Evolutionary conservation across 345 rosid genomes (phyloP).

Genomic region (Sonneratia caseolaris): DNA sequence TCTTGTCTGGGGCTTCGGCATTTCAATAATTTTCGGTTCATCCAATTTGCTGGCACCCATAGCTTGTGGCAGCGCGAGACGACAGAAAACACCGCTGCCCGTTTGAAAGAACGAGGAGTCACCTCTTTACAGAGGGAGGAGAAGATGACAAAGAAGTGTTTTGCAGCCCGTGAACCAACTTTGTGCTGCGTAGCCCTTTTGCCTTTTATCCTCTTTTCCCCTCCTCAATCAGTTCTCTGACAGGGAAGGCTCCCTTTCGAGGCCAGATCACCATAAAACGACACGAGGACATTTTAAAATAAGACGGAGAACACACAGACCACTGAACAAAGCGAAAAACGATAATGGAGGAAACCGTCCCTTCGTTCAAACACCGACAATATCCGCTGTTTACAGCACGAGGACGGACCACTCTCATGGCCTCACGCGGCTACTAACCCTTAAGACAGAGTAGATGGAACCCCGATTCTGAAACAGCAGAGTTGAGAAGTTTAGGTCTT

Average conservation of each 20-base stretch:
- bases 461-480: neutral
- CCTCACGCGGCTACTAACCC: neutral
- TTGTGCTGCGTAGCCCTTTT: neutral
- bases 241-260: neutral
- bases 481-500: too few relatives aligned
- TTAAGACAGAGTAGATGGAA: neutral
- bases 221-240: neutral
- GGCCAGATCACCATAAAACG: neutral
- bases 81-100: neutral
- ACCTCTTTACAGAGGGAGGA: neutral
- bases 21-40: neutral
- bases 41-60: neutral
- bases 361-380: neutral
- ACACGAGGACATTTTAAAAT: neutral
- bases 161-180: slow-evolving; percentile 13
- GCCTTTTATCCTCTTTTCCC: neutral
- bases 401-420: neutral
- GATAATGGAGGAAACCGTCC: neutral
- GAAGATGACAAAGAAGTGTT: slow-evolving; percentile 25
- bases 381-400: neutral
- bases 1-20: too few relatives aligned
- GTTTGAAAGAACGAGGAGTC: neutral
- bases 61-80: neutral
- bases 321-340: neutral
- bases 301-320: neutral